phyloP scores from a whole-genome alignment of 78 protist genomes.

The Pigoraptor vietnamica region DNA sequence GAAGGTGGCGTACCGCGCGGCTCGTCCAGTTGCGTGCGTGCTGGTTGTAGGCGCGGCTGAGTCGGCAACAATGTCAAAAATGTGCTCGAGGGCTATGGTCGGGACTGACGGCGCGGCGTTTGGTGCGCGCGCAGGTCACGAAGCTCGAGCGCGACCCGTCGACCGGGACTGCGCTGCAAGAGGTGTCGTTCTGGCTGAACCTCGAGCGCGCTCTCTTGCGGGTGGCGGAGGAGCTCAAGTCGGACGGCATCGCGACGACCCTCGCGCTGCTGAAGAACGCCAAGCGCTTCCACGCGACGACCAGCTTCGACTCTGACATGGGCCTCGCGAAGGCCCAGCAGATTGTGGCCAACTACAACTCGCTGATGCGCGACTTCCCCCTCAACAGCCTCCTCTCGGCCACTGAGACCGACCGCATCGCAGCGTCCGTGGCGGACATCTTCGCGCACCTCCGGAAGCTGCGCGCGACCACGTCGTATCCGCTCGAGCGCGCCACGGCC shows the following conservation, averaged over 20 bases:
- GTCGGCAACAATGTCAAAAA: neutral
- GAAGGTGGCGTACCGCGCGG: neutral
- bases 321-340: slow-evolving; percentile 45
- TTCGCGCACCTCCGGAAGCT: slow-evolving; percentile 53
- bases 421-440: slow-evolving; percentile 17
- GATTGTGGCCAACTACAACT: slow-evolving; percentile 33
- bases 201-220: slow-evolving; percentile 44
- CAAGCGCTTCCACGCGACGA: slow-evolving; percentile 51
- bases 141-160: slow-evolving; percentile 34
- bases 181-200: slow-evolving; percentile 71
- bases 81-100: no score
- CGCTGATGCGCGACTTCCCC: slow-evolving; percentile 61
- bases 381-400: slow-evolving; percentile 50
- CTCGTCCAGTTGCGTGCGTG: neutral
- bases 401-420: slow-evolving; percentile 39
- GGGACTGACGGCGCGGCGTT: neutral
- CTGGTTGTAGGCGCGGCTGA: neutral
- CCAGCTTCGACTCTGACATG: slow-evolving; percentile 55
- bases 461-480: slow-evolving; percentile 34
- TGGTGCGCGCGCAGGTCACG: slow-evolving; percentile 42
- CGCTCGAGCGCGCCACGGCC: slow-evolving; percentile 18
- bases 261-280: slow-evolving; percentile 39
- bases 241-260: slow-evolving; percentile 11
- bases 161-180: slow-evolving; percentile 29
- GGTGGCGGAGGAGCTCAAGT: slow-evolving; percentile 17